Percentiles rank a stretch among this genome's conserved stretches.
Conservation (phyloP, 2,329 filamentous ascomycete genomes). For the Endocalyx cinctus region DNA sequence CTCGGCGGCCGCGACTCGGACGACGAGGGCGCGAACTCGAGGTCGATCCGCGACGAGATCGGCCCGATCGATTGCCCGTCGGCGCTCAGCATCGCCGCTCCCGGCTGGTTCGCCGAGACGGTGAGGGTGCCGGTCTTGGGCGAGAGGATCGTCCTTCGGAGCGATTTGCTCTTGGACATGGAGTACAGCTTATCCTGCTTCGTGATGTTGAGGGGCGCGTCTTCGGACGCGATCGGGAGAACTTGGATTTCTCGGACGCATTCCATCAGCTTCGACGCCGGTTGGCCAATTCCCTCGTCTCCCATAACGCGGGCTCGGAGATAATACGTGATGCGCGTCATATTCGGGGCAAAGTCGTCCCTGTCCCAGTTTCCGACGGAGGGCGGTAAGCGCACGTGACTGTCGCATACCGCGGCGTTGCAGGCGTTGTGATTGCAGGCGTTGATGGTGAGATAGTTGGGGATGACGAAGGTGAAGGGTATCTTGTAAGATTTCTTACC, state of each 20-base stretch:
- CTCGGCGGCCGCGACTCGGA: constrained; percentile 41
- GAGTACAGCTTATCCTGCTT: constrained; percentile 44
- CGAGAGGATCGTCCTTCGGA: constrained; percentile 50
- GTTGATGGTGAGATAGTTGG: constrained; percentile 36
- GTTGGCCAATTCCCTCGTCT: constrained; percentile 23
- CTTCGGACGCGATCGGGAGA: constrained; percentile 45
- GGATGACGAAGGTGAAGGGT: constrained; percentile 56
- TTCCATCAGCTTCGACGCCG: constrained; percentile 34
- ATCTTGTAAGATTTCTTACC: constrained; percentile 44
- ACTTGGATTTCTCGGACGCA: constrained; percentile 43
- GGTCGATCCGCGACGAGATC: constrained; percentile 39
- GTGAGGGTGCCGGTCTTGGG: constrained; percentile 47
- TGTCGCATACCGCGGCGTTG: constrained; percentile 41
- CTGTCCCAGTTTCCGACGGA: constrained; percentile 48
- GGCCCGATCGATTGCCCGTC: constrained; percentile 41
- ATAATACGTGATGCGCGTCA: constrained; percentile 49
- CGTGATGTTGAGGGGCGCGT: constrained; percentile 47
- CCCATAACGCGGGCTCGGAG: constrained; percentile 42
- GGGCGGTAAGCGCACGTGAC: constrained; percentile 50
- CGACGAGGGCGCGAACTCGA: constrained; percentile 43
- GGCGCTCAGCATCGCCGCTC: constrained; percentile 44
- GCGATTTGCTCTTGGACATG: constrained; percentile 45
- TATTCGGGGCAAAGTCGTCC: constrained; percentile 51
- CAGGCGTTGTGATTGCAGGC: constrained; percentile 49
- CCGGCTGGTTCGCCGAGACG: constrained; percentile 40